These are phyloP conservation scores for Eleusine coracana DNA, from an alignment of 176 grass and related monocot species.

Conservation along the genomic window DNA sequence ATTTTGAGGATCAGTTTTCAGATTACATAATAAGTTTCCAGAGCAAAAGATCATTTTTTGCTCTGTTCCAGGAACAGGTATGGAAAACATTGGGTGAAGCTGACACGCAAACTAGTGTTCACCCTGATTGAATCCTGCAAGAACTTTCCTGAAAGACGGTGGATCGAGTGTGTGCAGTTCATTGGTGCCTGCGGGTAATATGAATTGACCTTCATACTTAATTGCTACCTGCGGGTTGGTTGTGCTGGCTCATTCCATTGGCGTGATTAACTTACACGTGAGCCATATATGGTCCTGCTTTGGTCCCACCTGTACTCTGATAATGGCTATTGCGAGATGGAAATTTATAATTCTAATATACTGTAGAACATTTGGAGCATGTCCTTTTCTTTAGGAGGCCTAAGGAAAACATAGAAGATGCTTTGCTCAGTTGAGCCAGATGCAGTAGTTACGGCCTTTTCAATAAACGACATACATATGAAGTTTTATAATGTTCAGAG, in stretches of 20 bases:
- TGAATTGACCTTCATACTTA: conserved; percentile 28
- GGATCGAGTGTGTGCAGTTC: conserved; percentile 27
- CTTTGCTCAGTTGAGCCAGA: not conserved
- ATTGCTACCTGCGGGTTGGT: conserved; percentile 38
- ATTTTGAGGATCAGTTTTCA: no score
- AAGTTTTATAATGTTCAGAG: not conserved
- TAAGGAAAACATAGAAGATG: not conserved
- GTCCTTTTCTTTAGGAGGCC: not conserved
- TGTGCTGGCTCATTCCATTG: conserved; percentile 27
- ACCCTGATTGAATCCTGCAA: not conserved
- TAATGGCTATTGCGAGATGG: conserved; percentile 10
- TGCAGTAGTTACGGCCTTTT: not conserved
- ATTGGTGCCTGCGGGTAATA: not conserved
- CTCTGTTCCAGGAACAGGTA: no score
- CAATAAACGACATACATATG: not conserved
- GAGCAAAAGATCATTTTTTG: no score
- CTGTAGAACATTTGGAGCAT: not conserved
- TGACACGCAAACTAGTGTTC: not conserved
- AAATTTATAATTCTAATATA: conserved; percentile 10
- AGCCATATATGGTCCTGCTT: conserved; percentile 4
- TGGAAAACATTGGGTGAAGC: not conserved
- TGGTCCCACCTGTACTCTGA: not conserved
- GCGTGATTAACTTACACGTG: conserved; percentile 7
- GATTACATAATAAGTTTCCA: no score
- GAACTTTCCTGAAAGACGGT: conserved; percentile 31